Evolutionary conservation across 2,329 filamentous ascomycete species (phyloP).

Genomic region (Colletotrichum sp.): DNA sequence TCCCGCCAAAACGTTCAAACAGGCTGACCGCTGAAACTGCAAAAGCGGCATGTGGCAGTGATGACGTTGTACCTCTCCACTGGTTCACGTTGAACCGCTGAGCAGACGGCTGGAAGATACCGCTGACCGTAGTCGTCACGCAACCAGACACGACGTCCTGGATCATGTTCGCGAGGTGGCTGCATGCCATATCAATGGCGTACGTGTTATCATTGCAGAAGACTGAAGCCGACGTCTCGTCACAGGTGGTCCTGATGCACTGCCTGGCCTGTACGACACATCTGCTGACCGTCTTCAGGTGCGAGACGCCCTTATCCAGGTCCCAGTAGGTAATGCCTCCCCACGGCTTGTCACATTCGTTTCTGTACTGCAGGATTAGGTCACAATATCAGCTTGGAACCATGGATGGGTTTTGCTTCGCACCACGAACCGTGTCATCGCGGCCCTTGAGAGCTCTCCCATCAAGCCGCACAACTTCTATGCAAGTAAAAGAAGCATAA

Average conservation of each 20-base stretch:
- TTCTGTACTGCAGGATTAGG: not conserved
- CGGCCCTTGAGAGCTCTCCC: not conserved
- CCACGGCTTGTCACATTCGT: not conserved
- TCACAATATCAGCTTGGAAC: rapidly evolving
- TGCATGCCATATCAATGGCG: not conserved
- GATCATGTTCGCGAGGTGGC: not conserved
- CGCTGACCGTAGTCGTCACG: not conserved
- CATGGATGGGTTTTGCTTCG: rapidly evolving
- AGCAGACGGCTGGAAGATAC: not conserved
- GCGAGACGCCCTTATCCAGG: not conserved
- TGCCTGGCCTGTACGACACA: not conserved
- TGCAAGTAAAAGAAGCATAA: not conserved
- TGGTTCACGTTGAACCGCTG: not conserved
- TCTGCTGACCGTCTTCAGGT: not conserved
- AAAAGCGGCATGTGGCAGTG: not conserved
- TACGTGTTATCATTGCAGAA: not conserved
- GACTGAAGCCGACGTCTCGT: not conserved
- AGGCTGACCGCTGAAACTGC: not conserved
- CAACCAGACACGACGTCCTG: not conserved
- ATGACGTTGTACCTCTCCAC: not conserved
- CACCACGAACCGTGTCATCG: not conserved
- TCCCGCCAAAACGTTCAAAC: not conserved
- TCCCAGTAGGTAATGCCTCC: not conserved
- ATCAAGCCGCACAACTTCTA: not conserved
- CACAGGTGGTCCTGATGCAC: not conserved